Evolutionary conservation across 2,329 filamentous ascomycete species (phyloP).

Genomic region (Diaporthe ampelina): DNA sequence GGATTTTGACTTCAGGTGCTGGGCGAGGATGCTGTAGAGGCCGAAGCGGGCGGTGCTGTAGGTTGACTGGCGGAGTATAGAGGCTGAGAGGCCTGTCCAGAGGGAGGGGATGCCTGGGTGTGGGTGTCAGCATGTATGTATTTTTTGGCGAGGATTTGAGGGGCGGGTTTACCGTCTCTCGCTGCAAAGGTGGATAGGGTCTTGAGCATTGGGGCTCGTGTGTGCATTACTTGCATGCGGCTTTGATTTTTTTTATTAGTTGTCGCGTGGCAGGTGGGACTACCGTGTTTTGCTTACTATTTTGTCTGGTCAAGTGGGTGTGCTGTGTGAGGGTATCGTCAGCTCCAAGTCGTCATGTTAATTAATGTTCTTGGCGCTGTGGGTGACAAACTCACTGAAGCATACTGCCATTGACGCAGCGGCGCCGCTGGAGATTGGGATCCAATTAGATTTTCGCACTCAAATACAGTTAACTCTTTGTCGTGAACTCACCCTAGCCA

Average conservation of each 20-base stretch:
- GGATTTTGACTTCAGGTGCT: constrained; percentile 44
- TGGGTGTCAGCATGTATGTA: too few relatives aligned
- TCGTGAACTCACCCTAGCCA: constrained; percentile 57
- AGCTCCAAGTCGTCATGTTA: neutral
- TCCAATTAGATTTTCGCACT: neutral
- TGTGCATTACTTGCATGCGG: constrained; percentile 60
- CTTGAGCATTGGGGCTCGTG: constrained; percentile 55
- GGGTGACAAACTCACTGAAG: constrained; percentile 54
- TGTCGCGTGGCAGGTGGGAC: fast-evolving
- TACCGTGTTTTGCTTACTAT: constrained; percentile 51
- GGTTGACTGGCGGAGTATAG: constrained; percentile 58
- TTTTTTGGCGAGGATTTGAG: neutral
- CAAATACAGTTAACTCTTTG: neutral
- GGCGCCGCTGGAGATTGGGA: constrained; percentile 51
- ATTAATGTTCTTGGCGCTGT: neutral
- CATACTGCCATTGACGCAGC: constrained; percentile 61
- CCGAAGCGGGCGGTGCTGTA: constrained; percentile 62
- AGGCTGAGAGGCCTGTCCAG: constrained; percentile 60
- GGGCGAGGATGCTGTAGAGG: constrained; percentile 55
- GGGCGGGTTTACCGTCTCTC: constrained; percentile 53
- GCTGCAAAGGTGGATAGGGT: constrained; percentile 55
- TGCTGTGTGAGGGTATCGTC: constrained; percentile 48
- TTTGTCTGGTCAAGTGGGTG: constrained; percentile 61
- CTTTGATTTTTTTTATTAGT: constrained; percentile 44
- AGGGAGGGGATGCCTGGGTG: constrained; percentile 55